Evolutionary conservation across 768 basidiomycete genomes (phyloP), one percentile per base, ranked within the genome.

Genomic region (Lactifluus piperatus): DNA sequence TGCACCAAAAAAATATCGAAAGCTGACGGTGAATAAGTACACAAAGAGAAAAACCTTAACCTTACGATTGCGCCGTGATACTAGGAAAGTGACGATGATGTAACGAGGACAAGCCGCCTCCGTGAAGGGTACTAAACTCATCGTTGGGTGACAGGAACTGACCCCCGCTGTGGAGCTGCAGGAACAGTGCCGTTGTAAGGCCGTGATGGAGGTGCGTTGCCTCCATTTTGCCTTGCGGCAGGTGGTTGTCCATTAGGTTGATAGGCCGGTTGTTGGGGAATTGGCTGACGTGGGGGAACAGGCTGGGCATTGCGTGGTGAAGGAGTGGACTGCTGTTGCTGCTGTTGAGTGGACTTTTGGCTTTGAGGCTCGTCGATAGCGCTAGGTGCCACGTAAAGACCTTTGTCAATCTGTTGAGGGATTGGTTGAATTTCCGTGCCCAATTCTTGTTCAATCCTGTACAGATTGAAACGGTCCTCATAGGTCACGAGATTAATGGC

Each of bases 401-500:
- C 85, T 64, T 88, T 86, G 71, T 98, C 97, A 68, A 99, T 97
- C 27, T 70, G 77, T 70, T 87, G 85, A 6, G 95, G 95, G 68
- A 98, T 97, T 13, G 95, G 88, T 68, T 90, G 87, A 66, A 99
- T 97, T 75, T 99, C 95, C 39, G 95, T 98, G 11, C 95, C 97
- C 34, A 99, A 81, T 73, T 99, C 97, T 73, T 97, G 94, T 72
- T 98, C 97, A 67, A 99, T 97, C 69, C 89, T 87, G 74, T 98
- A 97, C 57, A 98, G 78, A 74, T 97, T 95, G 79, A 97, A 97
- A 50, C 95, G 77, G 70, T 99, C 97, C 74, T 99, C 95, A 69
- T 94, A 94, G 14, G 95, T 99, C 66, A 99, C 91, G 49, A 99
- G 82, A 71, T 97, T 97, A 75, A 99, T 97, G 43, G 97, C 97